These are phyloP conservation scores for Hebeloma cylindrosporum DNA, from an alignment of 768 basidiomycete genomes.

Conservation along the genomic window DNA sequence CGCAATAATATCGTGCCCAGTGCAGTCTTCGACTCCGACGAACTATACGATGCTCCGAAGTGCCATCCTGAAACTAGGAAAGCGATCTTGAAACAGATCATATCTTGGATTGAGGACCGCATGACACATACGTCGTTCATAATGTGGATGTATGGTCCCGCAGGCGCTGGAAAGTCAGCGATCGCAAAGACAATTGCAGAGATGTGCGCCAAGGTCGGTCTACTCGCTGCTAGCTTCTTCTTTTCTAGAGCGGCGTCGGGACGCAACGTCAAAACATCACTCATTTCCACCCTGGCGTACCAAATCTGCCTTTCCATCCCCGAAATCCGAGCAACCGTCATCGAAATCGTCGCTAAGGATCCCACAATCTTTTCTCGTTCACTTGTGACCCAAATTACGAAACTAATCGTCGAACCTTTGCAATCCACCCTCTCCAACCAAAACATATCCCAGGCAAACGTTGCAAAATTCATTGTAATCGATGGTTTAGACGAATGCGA, in stretches of 20 bases:
- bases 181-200: constrained; percentile 9
- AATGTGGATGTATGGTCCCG: constrained; percentile 13
- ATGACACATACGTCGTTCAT: background rate
- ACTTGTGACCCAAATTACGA: background rate
- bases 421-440: no score
- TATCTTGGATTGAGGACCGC: background rate
- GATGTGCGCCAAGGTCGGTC: background rate
- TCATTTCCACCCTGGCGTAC: constrained; percentile 11
- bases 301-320: background rate
- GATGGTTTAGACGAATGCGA: no score
- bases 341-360: background rate
- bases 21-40: constrained; percentile 10
- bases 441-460: background rate
- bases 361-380: constrained; percentile 8
- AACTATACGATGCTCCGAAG: constrained; percentile 13
- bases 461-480: background rate
- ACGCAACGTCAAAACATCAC: background rate
- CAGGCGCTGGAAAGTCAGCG: constrained; percentile 15
- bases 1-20: no score
- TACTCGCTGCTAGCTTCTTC: constrained; percentile 9
- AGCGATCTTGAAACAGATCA: constrained; percentile 3
- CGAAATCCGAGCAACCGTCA: background rate
- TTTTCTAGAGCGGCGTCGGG: constrained; percentile 4
- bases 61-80: constrained; percentile 15
- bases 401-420: constrained; percentile 8